These are phyloP conservation scores for Pythium chondricola DNA, from an alignment of 352 stramenopile genomes.

Conservation along the genomic window DNA sequence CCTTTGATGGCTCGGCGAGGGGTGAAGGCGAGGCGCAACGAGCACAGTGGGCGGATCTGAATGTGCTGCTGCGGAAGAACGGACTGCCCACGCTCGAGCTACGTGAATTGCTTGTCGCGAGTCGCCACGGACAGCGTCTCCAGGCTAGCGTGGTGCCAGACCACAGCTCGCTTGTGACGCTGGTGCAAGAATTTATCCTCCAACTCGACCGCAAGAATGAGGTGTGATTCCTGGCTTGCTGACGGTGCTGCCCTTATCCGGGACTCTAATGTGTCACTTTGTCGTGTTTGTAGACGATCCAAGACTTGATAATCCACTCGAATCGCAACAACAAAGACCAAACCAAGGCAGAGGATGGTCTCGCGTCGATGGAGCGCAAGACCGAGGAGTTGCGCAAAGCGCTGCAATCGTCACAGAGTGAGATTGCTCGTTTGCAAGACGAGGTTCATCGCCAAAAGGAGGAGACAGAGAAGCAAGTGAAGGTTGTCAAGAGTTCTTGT, in stretches of 20 bases:
- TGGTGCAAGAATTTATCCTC: slow-evolving; percentile 56
- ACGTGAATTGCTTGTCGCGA: slow-evolving; percentile 9
- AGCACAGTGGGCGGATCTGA: slow-evolving; percentile 39
- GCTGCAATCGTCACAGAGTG: slow-evolving; percentile 42
- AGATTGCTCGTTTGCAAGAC: slow-evolving; percentile 41
- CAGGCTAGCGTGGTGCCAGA: slow-evolving; percentile 21
- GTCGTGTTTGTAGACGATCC: slow-evolving; percentile 68
- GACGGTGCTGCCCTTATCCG: too few relatives aligned
- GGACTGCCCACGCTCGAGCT: slow-evolving; percentile 41
- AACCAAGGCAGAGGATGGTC: slow-evolving; percentile 34
- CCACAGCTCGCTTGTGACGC: slow-evolving; percentile 37
- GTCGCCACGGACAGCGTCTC: background rate
- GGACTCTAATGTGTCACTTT: too few relatives aligned
- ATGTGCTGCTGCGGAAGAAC: slow-evolving; percentile 57
- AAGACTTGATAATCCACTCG: slow-evolving; percentile 68
- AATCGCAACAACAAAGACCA: slow-evolving; percentile 52
- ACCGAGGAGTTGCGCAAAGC: slow-evolving; percentile 30
- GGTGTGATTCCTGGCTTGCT: slow-evolving; percentile 18
- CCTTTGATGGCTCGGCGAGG: background rate
- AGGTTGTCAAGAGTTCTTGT: slow-evolving; percentile 55
- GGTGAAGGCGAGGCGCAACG: slow-evolving; percentile 7
- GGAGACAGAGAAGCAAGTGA: slow-evolving; percentile 36
- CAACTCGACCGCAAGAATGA: slow-evolving; percentile 66
- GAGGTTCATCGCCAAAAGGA: slow-evolving; percentile 44
- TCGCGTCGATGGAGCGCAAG: slow-evolving; percentile 46